Evolutionary conservation across 1,139 yeast genomes (phyloP).

Genomic region (Saccharomycopsis phalli): DNA sequence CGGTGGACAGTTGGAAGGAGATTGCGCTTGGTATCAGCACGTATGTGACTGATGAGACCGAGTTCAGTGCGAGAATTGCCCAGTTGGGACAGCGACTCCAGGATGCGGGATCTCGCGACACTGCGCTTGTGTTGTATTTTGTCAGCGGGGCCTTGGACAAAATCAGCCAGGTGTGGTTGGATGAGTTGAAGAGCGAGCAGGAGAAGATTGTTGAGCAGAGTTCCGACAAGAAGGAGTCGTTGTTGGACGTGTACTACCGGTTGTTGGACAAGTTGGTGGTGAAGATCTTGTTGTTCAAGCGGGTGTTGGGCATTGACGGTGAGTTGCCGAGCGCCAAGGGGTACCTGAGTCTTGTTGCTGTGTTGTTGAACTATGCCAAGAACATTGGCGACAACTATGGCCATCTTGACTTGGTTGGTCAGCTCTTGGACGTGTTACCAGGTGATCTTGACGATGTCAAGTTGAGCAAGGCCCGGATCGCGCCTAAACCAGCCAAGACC

Average conservation of each 20-base stretch:
- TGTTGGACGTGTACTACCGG: slow-evolving; percentile 17
- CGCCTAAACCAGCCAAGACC: slow-evolving; percentile 20
- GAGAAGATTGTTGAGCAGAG: slow-evolving; percentile 20
- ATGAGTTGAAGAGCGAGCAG: slow-evolving; percentile 46
- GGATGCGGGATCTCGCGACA: slow-evolving; percentile 44
- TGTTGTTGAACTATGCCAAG: slow-evolving; percentile 60
- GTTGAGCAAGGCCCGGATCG: slow-evolving; percentile 13
- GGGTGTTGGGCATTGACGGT: slow-evolving; percentile 11
- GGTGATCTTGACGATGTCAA: slow-evolving; percentile 49
- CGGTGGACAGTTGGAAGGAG: slow-evolving; percentile 74
- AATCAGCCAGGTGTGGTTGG: slow-evolving; percentile 74
- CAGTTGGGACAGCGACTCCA: slow-evolving; percentile 69
- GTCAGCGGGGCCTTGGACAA: slow-evolving; percentile 79
- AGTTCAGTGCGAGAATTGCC: slow-evolving; percentile 47
- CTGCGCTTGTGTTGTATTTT: slow-evolving; percentile 70
- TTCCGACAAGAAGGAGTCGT: slow-evolving; percentile 6
- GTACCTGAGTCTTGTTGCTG: slow-evolving; percentile 28
- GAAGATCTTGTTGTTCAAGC: slow-evolving; percentile 18
- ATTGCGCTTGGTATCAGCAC: slow-evolving; percentile 65
- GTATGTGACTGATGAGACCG: slow-evolving; percentile 38
- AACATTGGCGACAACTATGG: slow-evolving; percentile 70
- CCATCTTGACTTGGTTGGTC: slow-evolving; percentile 71
- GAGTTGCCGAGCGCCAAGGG: slow-evolving; percentile 14
- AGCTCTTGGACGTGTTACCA: slow-evolving; percentile 64
- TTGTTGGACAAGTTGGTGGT: slow-evolving; percentile 16